Evolutionary conservation across 495 filamentous ascomycete genomes (phyloP).

Genomic region (Daldinia decipiens): DNA sequence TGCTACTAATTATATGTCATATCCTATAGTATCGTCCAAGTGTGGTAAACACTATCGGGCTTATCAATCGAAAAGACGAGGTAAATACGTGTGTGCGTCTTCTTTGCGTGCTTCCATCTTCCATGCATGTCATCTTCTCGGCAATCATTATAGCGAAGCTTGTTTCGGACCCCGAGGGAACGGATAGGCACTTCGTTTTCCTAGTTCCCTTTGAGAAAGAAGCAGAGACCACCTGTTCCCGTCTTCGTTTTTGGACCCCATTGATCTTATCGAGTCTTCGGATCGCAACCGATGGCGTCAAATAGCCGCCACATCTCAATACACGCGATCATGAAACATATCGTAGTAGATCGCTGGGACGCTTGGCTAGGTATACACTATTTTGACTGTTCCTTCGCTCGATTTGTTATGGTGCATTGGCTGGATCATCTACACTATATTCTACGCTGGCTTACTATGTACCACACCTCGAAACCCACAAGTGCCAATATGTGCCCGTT

Average conservation of each 20-base stretch:
- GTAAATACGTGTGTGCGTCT: conserved; percentile 1
- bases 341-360: conserved; percentile 20
- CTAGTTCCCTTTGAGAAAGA: background rate
- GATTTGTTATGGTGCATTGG: conserved; percentile 21
- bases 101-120: conserved; percentile 33
- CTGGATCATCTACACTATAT: conserved; percentile 19
- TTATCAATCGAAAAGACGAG: conserved; percentile 14
- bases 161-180: conserved; percentile 30
- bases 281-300: conserved; percentile 37
- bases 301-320: conserved; percentile 39
- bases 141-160: conserved; percentile 20
- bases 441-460: conserved; percentile 29
- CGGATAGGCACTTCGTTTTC: conserved; percentile 6
- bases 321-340: conserved; percentile 44
- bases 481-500: conserved; percentile 18
- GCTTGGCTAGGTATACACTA: conserved; percentile 15
- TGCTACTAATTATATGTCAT: conserved; percentile 14
- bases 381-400: conserved; percentile 3
- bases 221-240: conserved; percentile 38
- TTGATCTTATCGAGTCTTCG: conserved; percentile 21
- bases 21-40: background rate
- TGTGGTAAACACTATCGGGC: background rate
- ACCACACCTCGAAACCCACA: conserved; percentile 7
- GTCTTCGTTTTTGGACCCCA: conserved; percentile 36
- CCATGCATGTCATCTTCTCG: conserved; percentile 41